phyloP scores from a whole-genome alignment of 768 basidiomycete species.

The Postia placenta region DNA sequence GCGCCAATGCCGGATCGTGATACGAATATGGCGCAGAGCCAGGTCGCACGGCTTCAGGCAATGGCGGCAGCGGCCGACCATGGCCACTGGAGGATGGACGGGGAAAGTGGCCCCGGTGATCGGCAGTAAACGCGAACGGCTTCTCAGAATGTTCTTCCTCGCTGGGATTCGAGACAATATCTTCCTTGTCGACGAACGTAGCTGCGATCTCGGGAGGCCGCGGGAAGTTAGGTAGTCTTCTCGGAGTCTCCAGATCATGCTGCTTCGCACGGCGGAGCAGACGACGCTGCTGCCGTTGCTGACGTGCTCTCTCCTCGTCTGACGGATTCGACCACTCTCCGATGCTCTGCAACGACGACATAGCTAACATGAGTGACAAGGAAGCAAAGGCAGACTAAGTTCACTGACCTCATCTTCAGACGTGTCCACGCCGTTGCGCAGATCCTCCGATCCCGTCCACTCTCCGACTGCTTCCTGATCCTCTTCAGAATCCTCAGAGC shows the following conservation, averaged over 20 bases:
- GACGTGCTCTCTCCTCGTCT: slow-evolving; percentile 79
- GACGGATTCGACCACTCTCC: slow-evolving; percentile 91
- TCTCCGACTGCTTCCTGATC: slow-evolving; percentile 49
- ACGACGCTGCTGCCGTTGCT: slow-evolving; percentile 57
- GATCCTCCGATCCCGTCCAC: slow-evolving; percentile 82
- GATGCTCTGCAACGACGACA: slow-evolving; percentile 51
- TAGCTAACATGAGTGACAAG: slow-evolving; percentile 11
- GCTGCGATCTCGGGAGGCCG: slow-evolving; percentile 57
- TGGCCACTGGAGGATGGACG: slow-evolving; percentile 38
- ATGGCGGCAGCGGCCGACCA: slow-evolving; percentile 48
- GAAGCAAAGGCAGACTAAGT: slow-evolving; percentile 2
- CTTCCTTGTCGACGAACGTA: slow-evolving; percentile 40
- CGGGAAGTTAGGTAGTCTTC: slow-evolving; percentile 76
- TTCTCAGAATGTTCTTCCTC: slow-evolving; percentile 49
- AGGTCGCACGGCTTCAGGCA: slow-evolving; percentile 62
- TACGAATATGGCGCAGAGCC: slow-evolving; percentile 54
- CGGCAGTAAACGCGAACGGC: slow-evolving; percentile 2
- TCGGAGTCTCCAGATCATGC: slow-evolving; percentile 52
- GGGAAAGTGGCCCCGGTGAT: slow-evolving; percentile 16
- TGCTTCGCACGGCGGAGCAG: slow-evolving; percentile 41
- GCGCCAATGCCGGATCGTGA: slow-evolving; percentile 58
- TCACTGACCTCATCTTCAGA: slow-evolving; percentile 66
- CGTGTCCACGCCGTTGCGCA: slow-evolving; percentile 37
- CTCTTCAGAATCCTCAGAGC: slow-evolving; percentile 13
- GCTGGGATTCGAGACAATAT: slow-evolving; percentile 82